Evolutionary conservation across 495 filamentous ascomycete genomes (phyloP), one percentile per base, ranked within the genome.

Genomic region (Penicillium ucsense): DNA sequence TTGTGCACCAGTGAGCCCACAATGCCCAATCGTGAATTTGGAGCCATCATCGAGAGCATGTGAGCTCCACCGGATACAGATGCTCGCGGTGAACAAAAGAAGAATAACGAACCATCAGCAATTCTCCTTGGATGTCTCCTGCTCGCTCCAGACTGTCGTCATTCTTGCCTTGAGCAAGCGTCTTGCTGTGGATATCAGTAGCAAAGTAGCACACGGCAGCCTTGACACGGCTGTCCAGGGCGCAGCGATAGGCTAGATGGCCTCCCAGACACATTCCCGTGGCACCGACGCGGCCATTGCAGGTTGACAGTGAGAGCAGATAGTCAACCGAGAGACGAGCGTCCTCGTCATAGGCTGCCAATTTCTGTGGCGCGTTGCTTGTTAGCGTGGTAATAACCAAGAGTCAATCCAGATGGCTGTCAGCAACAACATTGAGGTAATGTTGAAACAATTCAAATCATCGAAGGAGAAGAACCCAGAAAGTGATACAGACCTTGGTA

Each of bases 211-310:
- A 84, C 30, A 94, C 85, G 28, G 81, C 76, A 30, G 86, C 86
- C 38, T 74, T 78, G 42, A 95, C 77, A 29, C 89, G 75, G 27
- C 74, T 74, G 61, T 95, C 87, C 42, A 95, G 71, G 46, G 82
- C 87, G 57, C 85, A 88, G 43, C 91, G 80, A 54, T 88, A 85
- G 36, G 91, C 84, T 27, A 95, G 76, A 63, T 97, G 91, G 4
- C 91, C 91, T 44, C 91, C 91, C 3, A 97, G 80, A 64, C 91
- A 95, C 91, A 97, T 97, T 32, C 91, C 91, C 6, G 89, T 94
- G 3, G 86, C 72, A 37, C 91, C 91, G 45, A 97, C 80, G 8
- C 79, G 78, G 32, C 91, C 89, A 53, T 82, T 94, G 64, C 90
- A 95, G 20, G 87, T 94, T 6, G 75, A 71, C 8, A 94, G 75